phyloP scores from a whole-genome alignment of 2,329 filamentous ascomycete species.

The Didymella glomerata region DNA sequence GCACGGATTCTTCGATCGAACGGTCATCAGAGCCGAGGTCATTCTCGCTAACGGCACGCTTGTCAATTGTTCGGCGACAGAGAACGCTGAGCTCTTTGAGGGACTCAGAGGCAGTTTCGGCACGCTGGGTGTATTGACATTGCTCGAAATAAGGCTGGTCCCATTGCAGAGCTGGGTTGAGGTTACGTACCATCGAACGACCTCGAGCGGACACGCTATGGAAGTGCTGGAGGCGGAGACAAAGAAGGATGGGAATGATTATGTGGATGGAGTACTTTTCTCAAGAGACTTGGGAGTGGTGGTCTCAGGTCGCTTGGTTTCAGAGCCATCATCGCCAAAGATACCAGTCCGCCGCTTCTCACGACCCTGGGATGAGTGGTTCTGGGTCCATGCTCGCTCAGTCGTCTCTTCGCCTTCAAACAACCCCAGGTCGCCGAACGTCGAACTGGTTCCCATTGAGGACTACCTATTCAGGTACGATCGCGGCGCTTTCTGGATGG shows the following conservation, averaged over 20 bases:
- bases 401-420: constrained; percentile 13
- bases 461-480: constrained; percentile 71
- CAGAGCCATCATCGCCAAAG: constrained; percentile 48
- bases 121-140: constrained; percentile 67
- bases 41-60: constrained; percentile 66
- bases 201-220: constrained; percentile 60
- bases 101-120: constrained; percentile 68
- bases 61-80: constrained; percentile 56
- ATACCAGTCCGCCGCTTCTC: constrained; percentile 59
- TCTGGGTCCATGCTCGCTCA: constrained; percentile 69
- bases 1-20: constrained; percentile 72
- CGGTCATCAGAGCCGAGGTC: constrained; percentile 69
- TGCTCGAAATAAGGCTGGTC: constrained; percentile 66
- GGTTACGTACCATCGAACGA: constrained; percentile 67
- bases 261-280: constrained; percentile 73
- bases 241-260: constrained; percentile 61
- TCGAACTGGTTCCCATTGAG: constrained; percentile 57
- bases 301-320: constrained; percentile 66
- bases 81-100: constrained; percentile 64
- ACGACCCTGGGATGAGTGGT: constrained; percentile 72
- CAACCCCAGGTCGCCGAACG: constrained; percentile 16
- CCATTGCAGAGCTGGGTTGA: constrained; percentile 65
- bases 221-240: constrained; percentile 58
- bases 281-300: constrained; percentile 64
- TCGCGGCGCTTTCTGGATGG: constrained; percentile 72